Evolutionary conservation across 1,284 basidiomycete genomes (phyloP).

Genomic region (Rhodotorula sp.): DNA sequence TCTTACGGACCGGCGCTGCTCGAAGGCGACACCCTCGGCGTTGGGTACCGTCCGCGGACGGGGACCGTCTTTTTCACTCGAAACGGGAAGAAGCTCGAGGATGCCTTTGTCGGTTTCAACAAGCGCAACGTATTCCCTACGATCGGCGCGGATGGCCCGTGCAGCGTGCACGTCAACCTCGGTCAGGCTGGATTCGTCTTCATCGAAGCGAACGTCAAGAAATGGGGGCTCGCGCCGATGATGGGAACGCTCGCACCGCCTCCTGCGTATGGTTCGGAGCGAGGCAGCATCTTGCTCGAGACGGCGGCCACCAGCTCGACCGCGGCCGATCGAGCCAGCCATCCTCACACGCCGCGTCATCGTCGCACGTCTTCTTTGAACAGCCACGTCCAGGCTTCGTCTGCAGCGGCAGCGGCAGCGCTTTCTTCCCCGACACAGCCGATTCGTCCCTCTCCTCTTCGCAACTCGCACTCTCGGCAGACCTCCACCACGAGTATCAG

Average conservation of each 20-base stretch:
- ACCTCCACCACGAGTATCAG: background rate
- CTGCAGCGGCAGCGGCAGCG: background rate
- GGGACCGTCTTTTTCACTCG: slow-evolving; percentile 97
- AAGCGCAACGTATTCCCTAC: slow-evolving; percentile 91
- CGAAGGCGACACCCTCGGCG: slow-evolving; percentile 89
- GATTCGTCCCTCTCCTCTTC: slow-evolving; percentile 36
- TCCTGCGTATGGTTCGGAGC: slow-evolving; percentile 89
- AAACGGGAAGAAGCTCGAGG: slow-evolving; percentile 90
- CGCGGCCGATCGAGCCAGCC: background rate
- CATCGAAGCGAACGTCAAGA: slow-evolving; percentile 97
- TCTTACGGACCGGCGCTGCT: slow-evolving; percentile 81
- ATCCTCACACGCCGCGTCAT: slow-evolving; percentile 4
- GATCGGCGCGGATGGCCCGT: slow-evolving; percentile 88
- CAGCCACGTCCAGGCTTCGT: background rate
- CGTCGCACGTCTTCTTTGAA: background rate
- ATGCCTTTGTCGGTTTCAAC: slow-evolving; percentile 83
- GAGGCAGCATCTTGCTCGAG: slow-evolving; percentile 87
- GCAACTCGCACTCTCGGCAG: slow-evolving; percentile 24
- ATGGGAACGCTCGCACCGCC: slow-evolving; percentile 91
- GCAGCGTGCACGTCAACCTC: slow-evolving; percentile 89
- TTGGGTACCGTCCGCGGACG: slow-evolving; percentile 87
- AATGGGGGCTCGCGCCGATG: slow-evolving; percentile 94
- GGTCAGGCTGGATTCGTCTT: slow-evolving; percentile 96
- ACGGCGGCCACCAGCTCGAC: background rate
- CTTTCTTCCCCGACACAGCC: slow-evolving; percentile 28